phyloP scores from a whole-genome alignment of 2,329 filamentous ascomycete genomes.

The Alternaria alternata region DNA sequence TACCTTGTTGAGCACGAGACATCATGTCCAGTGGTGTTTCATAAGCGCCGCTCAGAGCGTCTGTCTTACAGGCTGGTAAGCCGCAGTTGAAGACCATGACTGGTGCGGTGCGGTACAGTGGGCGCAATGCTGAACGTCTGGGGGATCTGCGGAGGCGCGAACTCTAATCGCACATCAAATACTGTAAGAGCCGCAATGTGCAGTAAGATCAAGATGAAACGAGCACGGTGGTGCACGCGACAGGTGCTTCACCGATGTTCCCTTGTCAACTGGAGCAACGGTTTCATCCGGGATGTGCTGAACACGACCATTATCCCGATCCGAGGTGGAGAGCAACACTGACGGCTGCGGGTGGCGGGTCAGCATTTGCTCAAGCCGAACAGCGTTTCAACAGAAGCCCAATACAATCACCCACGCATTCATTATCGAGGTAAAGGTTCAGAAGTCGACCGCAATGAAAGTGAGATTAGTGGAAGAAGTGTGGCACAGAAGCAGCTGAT shows the following conservation, averaged over 20 bases:
- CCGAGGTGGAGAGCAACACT: slow-evolving; percentile 5
- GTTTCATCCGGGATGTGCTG: slow-evolving; percentile 11
- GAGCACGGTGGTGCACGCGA: background rate
- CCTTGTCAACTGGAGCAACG: background rate
- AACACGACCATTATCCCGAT: slow-evolving; percentile 6
- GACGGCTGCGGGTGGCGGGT: background rate
- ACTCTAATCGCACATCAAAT: slow-evolving; percentile 14
- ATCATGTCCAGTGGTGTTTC: background rate
- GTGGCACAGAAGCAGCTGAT: background rate
- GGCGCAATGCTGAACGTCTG: slow-evolving; percentile 8
- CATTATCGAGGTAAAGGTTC: background rate
- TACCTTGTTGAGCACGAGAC: background rate
- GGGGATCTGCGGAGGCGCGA: slow-evolving; percentile 10
- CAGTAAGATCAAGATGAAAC: slow-evolving; percentile 5
- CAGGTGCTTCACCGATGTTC: slow-evolving; percentile 6
- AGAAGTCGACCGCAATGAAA: background rate
- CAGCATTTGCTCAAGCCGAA: background rate
- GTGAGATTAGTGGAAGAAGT: background rate
- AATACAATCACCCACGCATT: background rate
- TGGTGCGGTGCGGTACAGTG: slow-evolving; percentile 5
- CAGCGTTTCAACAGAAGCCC: background rate
- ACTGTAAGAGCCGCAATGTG: slow-evolving; percentile 5
- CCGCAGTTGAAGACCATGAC: slow-evolving; percentile 1
- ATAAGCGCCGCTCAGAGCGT: background rate
- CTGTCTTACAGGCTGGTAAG: background rate